A percentile compares a stretch with the other conserved stretches of the same genome.
Evolutionary conservation across 257 asterid genomes (phyloP).

Genomic region (Salvia hispanica): DNA sequence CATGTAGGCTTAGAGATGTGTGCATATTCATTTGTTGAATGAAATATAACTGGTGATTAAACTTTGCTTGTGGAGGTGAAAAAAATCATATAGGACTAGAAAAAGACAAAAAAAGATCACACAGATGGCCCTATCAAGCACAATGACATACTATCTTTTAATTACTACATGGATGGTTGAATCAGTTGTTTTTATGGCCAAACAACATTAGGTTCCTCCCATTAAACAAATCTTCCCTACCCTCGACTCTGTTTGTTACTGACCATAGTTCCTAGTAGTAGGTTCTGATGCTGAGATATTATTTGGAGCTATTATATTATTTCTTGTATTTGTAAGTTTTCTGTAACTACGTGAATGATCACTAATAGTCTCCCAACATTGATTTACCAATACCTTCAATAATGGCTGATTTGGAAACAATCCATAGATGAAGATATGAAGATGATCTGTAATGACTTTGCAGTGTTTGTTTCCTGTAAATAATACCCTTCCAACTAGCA

Average conservation of each 20-base stretch:
- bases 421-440: neutral
- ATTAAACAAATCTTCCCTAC: neutral
- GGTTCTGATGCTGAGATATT: neutral
- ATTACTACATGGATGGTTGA: neutral
- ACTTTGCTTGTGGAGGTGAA: conserved; percentile 3
- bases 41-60: neutral
- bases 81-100: conserved; percentile 1
- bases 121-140: neutral
- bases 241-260: neutral
- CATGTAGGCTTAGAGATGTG: conserved; percentile 6
- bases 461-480: neutral
- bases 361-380: neutral
- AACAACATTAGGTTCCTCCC: neutral
- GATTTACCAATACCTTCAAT: neutral
- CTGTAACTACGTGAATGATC: neutral
- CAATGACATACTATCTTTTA: neutral
- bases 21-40: neutral
- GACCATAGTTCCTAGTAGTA: neutral
- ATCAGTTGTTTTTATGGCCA: conserved; percentile 15
- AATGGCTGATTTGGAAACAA: neutral
- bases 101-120: neutral
- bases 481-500: too few species aligned
- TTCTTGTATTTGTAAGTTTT: conserved; percentile 4
- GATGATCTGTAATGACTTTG: neutral
- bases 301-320: neutral